Conservation (phyloP, 2,329 filamentous ascomycete species). For the Chaetomium olivaceum region DNA sequence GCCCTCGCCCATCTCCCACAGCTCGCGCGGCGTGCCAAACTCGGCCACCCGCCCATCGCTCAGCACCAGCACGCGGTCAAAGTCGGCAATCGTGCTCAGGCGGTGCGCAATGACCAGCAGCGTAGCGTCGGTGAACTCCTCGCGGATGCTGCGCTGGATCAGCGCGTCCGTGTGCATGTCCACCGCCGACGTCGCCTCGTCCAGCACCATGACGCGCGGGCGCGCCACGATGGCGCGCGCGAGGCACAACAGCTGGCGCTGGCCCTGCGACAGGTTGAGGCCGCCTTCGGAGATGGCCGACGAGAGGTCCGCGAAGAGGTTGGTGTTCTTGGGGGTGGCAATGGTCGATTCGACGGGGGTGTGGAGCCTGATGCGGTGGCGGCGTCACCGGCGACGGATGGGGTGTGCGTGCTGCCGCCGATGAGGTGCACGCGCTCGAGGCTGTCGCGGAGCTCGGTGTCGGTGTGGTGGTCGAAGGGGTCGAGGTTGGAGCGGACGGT, state of each 20-base stretch:
- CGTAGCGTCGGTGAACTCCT: constrained; percentile 69
- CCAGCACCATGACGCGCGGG: constrained; percentile 76
- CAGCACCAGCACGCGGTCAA: constrained; percentile 72
- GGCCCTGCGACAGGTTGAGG: constrained; percentile 73
- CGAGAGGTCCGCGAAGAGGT: constrained; percentile 64
- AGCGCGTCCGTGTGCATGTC: constrained; percentile 75
- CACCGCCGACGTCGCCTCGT: constrained; percentile 77
- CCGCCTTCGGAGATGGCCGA: constrained; percentile 70
- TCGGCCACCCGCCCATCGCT: constrained; percentile 67
- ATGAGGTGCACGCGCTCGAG: constrained; percentile 69
- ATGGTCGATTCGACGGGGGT: constrained; percentile 43
- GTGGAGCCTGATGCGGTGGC: constrained; percentile 38
- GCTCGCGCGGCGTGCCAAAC: constrained; percentile 63
- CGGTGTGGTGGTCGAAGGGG: constrained; percentile 69
- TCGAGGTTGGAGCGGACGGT: constrained; percentile 77
- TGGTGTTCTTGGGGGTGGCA: constrained; percentile 54
- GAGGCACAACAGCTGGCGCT: constrained; percentile 73
- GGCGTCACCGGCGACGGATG: constrained; percentile 41
- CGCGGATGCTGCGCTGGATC: constrained; percentile 71
- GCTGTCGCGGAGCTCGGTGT: constrained; percentile 68
- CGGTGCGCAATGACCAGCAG: constrained; percentile 75
- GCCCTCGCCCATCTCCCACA: constrained; percentile 53
- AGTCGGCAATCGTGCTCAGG: constrained; percentile 74
- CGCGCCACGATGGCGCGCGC: constrained; percentile 70
- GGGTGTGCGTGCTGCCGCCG: constrained; percentile 19